Base-by-base conservation (phyloP, 1,139 yeast genomes). In the Saccharomyces pastorianus region DNA sequence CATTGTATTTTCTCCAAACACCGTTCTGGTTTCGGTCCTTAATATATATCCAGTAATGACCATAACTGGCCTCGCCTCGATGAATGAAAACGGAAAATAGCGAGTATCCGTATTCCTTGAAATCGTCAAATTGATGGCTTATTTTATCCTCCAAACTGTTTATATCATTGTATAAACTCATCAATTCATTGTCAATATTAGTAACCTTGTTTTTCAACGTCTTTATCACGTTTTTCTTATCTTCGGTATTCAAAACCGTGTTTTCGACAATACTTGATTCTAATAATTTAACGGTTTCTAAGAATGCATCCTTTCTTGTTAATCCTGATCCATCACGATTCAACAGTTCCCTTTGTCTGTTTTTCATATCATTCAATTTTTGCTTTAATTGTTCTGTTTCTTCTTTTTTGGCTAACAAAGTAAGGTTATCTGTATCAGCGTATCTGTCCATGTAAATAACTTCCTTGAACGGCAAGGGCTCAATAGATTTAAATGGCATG, bases 31-130 rank as follows among this genome's bases (percentile, higher is more conserved):
- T 78, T 11, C 84, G 82, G 68, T 93, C 98, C 59, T 81, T 82
- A 58, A 93, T 91, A 67, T 91, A 93, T 14, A 91, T 81, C 97
- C 98, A 93, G 68, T 93, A 93, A 70, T 93, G 99, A 2, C 99
- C 99, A 66, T 88, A 91, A 55, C 90, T 84, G 1, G 96, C 99
- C 64, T 90, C 96, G 6, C 99, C 99, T 53, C 97, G 76, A 70
- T 93, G 99, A 50, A 95, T 89, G 65, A 93, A 93, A 6, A 93
- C 85, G 0, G 98, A 95, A 73, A 91, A 93, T 11, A 93, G 78
- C 0, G 88, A 77, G 69, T 93, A 93, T 0, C 93, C 95, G 29
- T 84, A 78, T 54, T 78, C 72, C 51, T 76, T 79, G 71, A 85
- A 81, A 8, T 74, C 74, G 23, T 75, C 74, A 66, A 86, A 90